Evolutionary conservation across 2,329 filamentous ascomycete species (phyloP).

Genomic region (Sordariomycetes sp.): DNA sequence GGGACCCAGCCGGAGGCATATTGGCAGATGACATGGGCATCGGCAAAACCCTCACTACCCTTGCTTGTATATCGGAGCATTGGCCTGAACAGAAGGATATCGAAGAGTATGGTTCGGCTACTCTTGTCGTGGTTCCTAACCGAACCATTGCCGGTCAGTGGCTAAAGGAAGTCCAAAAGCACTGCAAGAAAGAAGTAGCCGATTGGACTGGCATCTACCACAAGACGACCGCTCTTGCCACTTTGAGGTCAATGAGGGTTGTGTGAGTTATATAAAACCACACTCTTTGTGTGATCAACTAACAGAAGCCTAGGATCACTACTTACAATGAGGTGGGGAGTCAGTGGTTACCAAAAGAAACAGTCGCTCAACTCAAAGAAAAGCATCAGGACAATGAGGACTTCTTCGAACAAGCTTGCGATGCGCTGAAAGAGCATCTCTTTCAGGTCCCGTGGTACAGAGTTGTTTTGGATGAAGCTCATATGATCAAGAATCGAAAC

Average conservation of each 20-base stretch:
- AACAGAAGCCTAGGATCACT: not conserved
- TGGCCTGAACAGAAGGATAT: slow-evolving; percentile 28
- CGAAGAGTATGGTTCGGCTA: slow-evolving; percentile 21
- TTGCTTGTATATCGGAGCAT: slow-evolving; percentile 63
- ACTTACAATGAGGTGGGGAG: not conserved
- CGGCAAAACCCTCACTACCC: slow-evolving; percentile 62
- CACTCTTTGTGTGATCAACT: not conserved
- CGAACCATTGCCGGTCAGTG: slow-evolving; percentile 15
- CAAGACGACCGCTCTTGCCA: too few species aligned
- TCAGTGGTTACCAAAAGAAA: too few species aligned
- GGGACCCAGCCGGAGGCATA: slow-evolving; percentile 46
- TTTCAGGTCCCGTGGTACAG: slow-evolving; percentile 33
- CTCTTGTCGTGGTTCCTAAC: slow-evolving; percentile 21
- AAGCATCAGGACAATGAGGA: not conserved
- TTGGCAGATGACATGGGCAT: slow-evolving; percentile 56
- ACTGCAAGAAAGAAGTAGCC: slow-evolving; percentile 6
- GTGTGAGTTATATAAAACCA: too few species aligned
- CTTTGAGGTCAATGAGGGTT: too few species aligned
- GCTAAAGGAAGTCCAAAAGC: slow-evolving; percentile 14
- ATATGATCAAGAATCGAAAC: slow-evolving; percentile 42
- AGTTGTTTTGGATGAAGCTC: slow-evolving; percentile 48
- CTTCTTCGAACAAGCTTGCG: too few species aligned
- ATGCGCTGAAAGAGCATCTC: slow-evolving; percentile 1
- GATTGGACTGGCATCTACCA: slow-evolving; percentile 6
- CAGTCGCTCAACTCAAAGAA: not conserved